A percentile compares a stretch with the other conserved stretches of the same genome.
phyloP scores from a whole-genome alignment of 208 protist genomes.

The Leishmania tarentolae region DNA sequence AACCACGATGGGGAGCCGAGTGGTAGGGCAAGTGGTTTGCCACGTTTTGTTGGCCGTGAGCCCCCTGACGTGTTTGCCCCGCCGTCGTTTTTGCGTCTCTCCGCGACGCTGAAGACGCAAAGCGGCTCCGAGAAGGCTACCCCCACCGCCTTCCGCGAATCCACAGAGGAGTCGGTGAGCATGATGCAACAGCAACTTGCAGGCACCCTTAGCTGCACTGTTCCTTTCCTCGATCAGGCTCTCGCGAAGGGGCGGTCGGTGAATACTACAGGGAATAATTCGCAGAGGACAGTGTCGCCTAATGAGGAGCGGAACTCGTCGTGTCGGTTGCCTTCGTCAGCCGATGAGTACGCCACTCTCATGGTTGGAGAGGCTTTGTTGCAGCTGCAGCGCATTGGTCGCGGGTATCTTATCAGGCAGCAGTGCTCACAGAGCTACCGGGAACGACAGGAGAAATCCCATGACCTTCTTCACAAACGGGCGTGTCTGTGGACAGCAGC shows the following conservation, averaged over 20 bases:
- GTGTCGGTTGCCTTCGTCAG: not conserved
- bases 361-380: not conserved
- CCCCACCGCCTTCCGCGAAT: constrained; percentile 8
- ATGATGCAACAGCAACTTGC: constrained; percentile 14
- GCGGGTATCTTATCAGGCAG: constrained; percentile 30
- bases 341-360: not conserved
- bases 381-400: constrained; percentile 30
- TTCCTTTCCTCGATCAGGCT: constrained; percentile 20
- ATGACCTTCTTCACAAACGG: constrained; percentile 26
- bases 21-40: not conserved
- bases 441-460: constrained; percentile 17
- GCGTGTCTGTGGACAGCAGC: constrained; percentile 8
- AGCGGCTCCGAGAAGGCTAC: constrained; percentile 2
- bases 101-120: constrained; percentile 9
- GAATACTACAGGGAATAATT: not conserved
- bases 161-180: constrained; percentile 22
- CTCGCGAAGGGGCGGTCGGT: constrained; percentile 1
- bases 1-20: not conserved
- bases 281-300: not conserved
- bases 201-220: constrained; percentile 12
- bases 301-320: not conserved
- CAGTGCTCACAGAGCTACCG: constrained; percentile 9
- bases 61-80: not conserved
- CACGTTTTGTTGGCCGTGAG: not conserved
- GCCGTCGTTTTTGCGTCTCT: not conserved